Evolutionary conservation across 257 asterid genomes (phyloP).

Genomic region (Plantago elongata): DNA sequence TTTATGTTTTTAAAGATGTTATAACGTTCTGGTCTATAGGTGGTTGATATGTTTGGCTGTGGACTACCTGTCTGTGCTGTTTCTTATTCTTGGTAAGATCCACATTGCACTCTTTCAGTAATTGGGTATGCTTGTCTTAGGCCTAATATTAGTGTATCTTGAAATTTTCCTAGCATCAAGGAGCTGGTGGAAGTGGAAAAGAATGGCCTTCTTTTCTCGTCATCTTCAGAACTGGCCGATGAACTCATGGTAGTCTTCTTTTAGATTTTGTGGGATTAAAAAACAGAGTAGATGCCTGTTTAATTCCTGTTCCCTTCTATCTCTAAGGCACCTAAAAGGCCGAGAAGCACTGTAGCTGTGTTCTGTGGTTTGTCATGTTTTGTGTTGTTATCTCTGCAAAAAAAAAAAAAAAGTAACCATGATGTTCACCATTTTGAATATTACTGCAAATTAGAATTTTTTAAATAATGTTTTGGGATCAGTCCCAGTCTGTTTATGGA

Average conservation of each 20-base stretch:
- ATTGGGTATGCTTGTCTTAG: conserved; percentile 4
- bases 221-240: conserved; percentile 89
- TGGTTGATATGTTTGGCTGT: conserved; percentile 98
- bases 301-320: no score
- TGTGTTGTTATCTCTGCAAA: no score
- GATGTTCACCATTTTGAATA: no score
- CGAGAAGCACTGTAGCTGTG: no score
- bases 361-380: no score
- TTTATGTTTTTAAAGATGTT: conserved; percentile 5
- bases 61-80: conserved; percentile 96
- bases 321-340: no score
- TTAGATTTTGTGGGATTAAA: no score
- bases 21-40: conserved; percentile 39
- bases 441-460: no score
- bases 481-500: no score
- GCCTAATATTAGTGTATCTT: conserved; percentile 16
- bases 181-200: conserved; percentile 84
- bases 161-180: conserved; percentile 51
- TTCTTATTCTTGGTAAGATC: conserved; percentile 89
- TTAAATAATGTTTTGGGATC: no score
- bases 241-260: conserved; percentile 75
- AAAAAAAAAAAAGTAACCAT: no score
- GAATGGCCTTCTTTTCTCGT: conserved; percentile 88
- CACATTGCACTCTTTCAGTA: conserved; percentile 10
- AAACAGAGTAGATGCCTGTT: no score